These are phyloP conservation scores for Echinochloa phyllopogon DNA, from an alignment of 176 grass and related monocot genomes.

Conservation along the genomic window DNA sequence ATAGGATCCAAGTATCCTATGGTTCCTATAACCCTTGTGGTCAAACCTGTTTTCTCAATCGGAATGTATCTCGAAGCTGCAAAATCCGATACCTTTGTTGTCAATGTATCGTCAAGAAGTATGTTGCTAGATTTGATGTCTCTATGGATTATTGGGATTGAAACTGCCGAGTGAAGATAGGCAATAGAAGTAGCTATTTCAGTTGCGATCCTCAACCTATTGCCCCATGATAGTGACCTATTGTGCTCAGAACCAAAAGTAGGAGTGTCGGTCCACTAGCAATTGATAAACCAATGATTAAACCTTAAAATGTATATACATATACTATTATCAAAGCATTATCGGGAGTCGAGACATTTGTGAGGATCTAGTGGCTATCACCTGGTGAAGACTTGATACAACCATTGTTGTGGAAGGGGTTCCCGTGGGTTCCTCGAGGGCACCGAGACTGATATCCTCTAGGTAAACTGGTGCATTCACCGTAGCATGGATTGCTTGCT, in stretches of 20 bases:
- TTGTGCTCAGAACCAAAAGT: neutral
- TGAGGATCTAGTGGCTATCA: neutral
- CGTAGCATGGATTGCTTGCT: neutral
- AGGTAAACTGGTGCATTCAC: neutral
- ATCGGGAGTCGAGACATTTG: neutral
- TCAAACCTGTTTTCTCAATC: neutral
- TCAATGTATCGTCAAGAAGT: neutral
- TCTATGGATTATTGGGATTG: neutral
- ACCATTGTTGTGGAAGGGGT: neutral
- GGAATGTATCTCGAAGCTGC: neutral
- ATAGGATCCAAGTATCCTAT: slow-evolving; percentile 1
- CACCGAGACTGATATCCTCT: neutral
- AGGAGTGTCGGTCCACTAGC: neutral
- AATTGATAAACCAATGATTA: neutral
- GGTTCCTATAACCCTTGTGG: neutral
- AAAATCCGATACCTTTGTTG: neutral
- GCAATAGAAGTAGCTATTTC: neutral
- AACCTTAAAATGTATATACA: neutral
- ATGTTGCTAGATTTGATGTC: neutral
- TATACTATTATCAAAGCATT: neutral
- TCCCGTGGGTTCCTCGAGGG: neutral
- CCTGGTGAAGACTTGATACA: neutral
- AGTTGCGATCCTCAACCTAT: neutral
- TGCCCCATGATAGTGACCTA: neutral
- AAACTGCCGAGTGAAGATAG: neutral